Conservation (phyloP, 1,284 basidiomycete species). For the Phaffia rhodozyma region DNA sequence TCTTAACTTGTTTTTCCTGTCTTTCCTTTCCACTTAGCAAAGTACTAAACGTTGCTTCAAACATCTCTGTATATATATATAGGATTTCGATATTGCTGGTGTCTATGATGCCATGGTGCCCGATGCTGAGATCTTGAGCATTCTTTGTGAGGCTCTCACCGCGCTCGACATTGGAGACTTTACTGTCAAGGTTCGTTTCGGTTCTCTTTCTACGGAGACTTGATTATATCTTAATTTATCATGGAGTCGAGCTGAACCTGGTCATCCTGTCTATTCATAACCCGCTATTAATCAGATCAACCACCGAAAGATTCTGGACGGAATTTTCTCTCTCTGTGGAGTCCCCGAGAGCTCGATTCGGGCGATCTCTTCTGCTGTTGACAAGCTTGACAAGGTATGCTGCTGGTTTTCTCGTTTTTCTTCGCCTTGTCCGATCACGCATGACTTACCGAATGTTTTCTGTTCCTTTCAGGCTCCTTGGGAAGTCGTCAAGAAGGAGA, state of each 20-base stretch:
- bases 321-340: slow-evolving; percentile 92
- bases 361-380: slow-evolving; percentile 91
- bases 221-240: background rate
- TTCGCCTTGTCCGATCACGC: background rate
- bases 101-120: slow-evolving; percentile 92
- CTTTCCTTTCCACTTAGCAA: background rate
- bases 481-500: slow-evolving; percentile 87
- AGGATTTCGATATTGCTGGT: slow-evolving; percentile 97
- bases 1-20: background rate
- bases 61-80: slow-evolving; percentile 16
- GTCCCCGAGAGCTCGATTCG: slow-evolving; percentile 85
- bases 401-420: background rate
- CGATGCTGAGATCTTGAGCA: slow-evolving; percentile 79
- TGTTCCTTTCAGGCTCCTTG: slow-evolving; percentile 53
- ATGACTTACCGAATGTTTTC: background rate
- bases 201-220: background rate
- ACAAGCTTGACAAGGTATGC: slow-evolving; percentile 91
- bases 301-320: slow-evolving; percentile 94
- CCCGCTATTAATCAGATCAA: slow-evolving; percentile 53
- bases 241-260: background rate
- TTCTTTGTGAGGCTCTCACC: slow-evolving; percentile 69
- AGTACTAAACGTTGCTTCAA: background rate
- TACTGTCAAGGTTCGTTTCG: slow-evolving; percentile 62
- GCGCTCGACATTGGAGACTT: slow-evolving; percentile 84
- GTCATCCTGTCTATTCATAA: background rate